Evolutionary conservation across 345 rosid species (phyloP).

Genomic region (Salix viminalis): DNA sequence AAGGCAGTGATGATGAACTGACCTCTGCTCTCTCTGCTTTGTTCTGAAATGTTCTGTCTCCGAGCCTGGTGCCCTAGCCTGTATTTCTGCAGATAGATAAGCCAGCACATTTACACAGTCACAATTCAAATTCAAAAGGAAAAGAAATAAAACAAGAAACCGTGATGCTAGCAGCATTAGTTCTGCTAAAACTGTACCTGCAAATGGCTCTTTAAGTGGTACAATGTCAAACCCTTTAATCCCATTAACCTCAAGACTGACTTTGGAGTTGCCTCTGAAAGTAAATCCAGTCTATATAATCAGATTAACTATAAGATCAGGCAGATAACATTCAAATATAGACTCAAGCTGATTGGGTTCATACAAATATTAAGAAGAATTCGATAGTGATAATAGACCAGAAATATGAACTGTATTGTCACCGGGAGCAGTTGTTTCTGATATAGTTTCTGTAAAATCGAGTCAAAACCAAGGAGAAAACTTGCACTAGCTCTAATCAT

Average conservation of each 20-base stretch:
- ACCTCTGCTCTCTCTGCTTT: constrained; percentile 47
- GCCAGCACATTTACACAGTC: background rate
- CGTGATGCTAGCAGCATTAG: background rate
- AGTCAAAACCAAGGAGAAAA: background rate
- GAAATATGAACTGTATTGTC: background rate
- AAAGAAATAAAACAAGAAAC: background rate
- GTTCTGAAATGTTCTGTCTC: constrained; percentile 40
- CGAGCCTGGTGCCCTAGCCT: constrained; percentile 68
- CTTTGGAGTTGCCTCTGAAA: constrained; percentile 86
- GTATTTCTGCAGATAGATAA: constrained; percentile 56
- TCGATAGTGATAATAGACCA: background rate
- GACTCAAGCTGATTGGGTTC: background rate
- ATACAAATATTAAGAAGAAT: background rate
- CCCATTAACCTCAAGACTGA: constrained; percentile 85
- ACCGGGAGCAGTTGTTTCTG: background rate
- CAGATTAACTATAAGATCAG: background rate
- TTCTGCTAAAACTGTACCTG: constrained; percentile 47
- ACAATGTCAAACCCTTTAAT: constrained; percentile 81
- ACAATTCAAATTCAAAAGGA: background rate
- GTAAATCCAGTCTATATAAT: background rate
- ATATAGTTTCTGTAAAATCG: background rate
- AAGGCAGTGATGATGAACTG: background rate
- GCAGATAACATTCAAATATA: background rate
- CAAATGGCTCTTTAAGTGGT: constrained; percentile 89
- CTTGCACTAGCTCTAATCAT: background rate